Conservation (phyloP, 2,329 filamentous ascomycete genomes). For the Hyphodiscus sp. region DNA sequence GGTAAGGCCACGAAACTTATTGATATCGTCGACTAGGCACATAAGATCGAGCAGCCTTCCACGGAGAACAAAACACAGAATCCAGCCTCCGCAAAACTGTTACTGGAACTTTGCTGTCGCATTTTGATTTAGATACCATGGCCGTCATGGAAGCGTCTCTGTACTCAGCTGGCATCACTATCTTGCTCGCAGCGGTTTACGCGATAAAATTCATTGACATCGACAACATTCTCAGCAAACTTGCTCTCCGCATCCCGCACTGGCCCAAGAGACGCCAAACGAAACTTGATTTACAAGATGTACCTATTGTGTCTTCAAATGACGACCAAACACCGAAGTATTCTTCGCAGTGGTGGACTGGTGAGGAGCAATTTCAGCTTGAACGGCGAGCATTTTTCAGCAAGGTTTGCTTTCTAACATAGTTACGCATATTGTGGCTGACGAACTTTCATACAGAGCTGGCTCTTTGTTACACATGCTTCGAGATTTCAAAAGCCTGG, state of each 20-base stretch:
- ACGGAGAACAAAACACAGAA: neutral
- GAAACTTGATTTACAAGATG: neutral
- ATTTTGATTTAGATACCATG: neutral
- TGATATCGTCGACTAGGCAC: too few relatives aligned
- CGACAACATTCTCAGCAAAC: neutral
- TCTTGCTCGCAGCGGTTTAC: neutral
- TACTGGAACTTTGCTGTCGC: neutral
- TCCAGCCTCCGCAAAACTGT: neutral
- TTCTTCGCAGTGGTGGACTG: constrained; percentile 16
- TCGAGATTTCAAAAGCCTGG: constrained; percentile 25
- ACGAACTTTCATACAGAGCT: constrained; percentile 13
- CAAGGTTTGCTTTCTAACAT: constrained; percentile 11
- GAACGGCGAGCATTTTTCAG: constrained; percentile 26
- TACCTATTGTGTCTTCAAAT: neutral
- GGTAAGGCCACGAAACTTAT: too few relatives aligned
- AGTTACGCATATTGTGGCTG: neutral
- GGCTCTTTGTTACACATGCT: constrained; percentile 23
- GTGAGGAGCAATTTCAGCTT: constrained; percentile 20
- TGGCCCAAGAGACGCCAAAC: neutral
- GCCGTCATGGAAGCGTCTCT: neutral
- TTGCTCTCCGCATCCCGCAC: neutral
- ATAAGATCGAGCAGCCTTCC: neutral
- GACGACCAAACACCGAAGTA: neutral
- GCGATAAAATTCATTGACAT: neutral
- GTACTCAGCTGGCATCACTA: neutral